Percentiles rank a stretch among this genome's conserved stretches.
Evolutionary conservation across 176 grass and related monocot species (phyloP).

Genomic region (Carex cristatella): DNA sequence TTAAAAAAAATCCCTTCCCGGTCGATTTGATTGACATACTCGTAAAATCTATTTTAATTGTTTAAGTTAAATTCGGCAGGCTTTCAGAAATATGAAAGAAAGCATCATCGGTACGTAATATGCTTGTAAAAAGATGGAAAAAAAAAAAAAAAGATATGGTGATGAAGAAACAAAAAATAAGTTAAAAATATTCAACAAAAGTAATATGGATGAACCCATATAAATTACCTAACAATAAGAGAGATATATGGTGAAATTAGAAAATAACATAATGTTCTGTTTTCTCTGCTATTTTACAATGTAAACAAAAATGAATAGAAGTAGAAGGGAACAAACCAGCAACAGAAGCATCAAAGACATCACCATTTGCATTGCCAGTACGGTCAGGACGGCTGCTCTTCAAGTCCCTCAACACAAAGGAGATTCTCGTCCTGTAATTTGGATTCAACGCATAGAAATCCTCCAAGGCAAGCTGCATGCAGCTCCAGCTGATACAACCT

Average conservation of each 20-base stretch:
- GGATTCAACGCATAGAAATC: conserved; percentile 40
- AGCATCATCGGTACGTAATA: too few species aligned
- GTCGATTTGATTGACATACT: too few species aligned
- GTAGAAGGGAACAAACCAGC: conserved; percentile 30
- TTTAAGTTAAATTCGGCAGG: too few species aligned
- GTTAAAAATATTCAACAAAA: neutral
- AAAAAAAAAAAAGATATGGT: too few species aligned
- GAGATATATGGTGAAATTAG: neutral
- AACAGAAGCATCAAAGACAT: conserved; percentile 34
- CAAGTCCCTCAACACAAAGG: conserved; percentile 41
- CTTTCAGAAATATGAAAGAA: too few species aligned
- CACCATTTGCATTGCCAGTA: neutral
- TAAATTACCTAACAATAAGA: neutral
- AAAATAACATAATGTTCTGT: neutral
- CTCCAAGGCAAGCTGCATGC: conserved; percentile 47
- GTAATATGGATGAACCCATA: neutral
- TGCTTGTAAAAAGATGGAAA: too few species aligned
- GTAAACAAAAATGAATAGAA: neutral
- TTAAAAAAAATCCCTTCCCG: too few species aligned
- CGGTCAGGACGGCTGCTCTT: neutral
- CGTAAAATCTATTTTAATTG: too few species aligned
- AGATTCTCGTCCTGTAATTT: conserved; percentile 27
- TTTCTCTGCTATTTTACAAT: neutral
- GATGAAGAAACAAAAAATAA: neutral
- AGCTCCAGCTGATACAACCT: conserved; percentile 57